Conservation (phyloP, 2,329 filamentous ascomycete genomes). For the Hymenoscyphus fructigenus region DNA sequence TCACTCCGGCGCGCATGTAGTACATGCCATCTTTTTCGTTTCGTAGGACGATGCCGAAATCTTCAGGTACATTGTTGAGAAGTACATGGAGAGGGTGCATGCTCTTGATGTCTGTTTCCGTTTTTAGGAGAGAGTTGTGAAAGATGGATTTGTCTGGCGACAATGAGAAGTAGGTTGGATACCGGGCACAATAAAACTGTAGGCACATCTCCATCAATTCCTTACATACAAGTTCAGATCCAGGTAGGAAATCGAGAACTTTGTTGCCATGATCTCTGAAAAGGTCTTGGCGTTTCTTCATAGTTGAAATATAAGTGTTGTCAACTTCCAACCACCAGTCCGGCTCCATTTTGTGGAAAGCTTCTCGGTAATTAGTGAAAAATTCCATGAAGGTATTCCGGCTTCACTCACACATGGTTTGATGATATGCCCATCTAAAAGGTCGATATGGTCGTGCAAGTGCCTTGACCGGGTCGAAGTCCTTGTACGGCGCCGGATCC, state of each 20-base stretch:
- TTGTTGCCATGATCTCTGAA: slow-evolving; percentile 60
- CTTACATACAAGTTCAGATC: slow-evolving; percentile 76
- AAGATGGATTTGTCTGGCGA: slow-evolving; percentile 55
- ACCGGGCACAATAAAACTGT: slow-evolving; percentile 75
- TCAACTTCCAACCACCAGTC: slow-evolving; percentile 93
- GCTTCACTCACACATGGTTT: slow-evolving; percentile 78
- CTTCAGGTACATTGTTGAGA: slow-evolving; percentile 77
- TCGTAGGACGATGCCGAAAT: slow-evolving; percentile 75
- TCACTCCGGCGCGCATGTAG: slow-evolving; percentile 69
- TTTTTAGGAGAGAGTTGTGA: slow-evolving; percentile 67
- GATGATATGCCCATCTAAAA: slow-evolving; percentile 81
- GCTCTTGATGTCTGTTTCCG: slow-evolving; percentile 56
- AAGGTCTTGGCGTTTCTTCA: slow-evolving; percentile 66
- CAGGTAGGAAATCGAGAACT: slow-evolving; percentile 68
- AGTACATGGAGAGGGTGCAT: slow-evolving; percentile 68
- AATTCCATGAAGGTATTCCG: background rate
- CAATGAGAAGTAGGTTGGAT: slow-evolving; percentile 71
- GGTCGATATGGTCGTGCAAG: slow-evolving; percentile 74
- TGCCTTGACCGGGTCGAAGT: slow-evolving; percentile 69
- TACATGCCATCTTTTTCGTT: slow-evolving; percentile 72
- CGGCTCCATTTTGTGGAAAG: slow-evolving; percentile 72
- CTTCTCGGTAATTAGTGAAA: slow-evolving; percentile 43
- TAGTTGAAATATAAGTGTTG: slow-evolving; percentile 64
- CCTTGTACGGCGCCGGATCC: slow-evolving; percentile 59
- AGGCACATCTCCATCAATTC: slow-evolving; percentile 86